Conservation (phyloP, 1,284 basidiomycete genomes). For the Waitea zeae region DNA sequence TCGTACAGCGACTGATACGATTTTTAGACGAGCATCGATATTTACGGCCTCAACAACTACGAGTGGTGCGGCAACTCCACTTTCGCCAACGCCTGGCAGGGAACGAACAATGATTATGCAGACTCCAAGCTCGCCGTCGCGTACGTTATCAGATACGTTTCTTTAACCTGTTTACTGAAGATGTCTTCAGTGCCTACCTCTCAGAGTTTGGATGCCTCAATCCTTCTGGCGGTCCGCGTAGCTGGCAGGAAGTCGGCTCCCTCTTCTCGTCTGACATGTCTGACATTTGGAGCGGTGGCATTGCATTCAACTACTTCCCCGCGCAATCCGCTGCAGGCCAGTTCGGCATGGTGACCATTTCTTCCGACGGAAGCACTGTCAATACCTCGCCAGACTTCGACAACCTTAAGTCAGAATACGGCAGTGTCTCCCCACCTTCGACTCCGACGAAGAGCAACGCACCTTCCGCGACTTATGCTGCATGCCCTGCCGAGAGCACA, state of each 20-base stretch:
- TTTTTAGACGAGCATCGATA: too few relatives aligned
- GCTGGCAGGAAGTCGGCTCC: constrained; percentile 70
- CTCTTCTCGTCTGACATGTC: constrained; percentile 61
- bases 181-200: constrained; percentile 84
- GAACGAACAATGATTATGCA: constrained; percentile 34
- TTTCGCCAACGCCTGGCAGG: constrained; percentile 36
- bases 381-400: constrained; percentile 52
- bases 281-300: constrained; percentile 71
- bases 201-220: constrained; percentile 78
- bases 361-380: constrained; percentile 39
- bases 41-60: too few relatives aligned
- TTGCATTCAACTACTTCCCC: constrained; percentile 83
- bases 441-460: constrained; percentile 39
- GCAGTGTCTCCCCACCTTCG: constrained; percentile 39
- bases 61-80: constrained; percentile 68
- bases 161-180: too few relatives aligned
- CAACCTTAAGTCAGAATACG: constrained; percentile 46
- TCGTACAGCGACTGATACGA: too few relatives aligned
- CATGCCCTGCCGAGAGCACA: constrained; percentile 46
- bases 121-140: constrained; percentile 61
- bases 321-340: constrained; percentile 43
- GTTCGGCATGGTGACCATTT: constrained; percentile 76
- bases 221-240: constrained; percentile 30
- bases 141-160: too few relatives aligned
- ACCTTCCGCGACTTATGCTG: constrained; percentile 33